Evolutionary conservation across 2,329 filamentous ascomycete genomes (phyloP), one percentile per base, ranked within the genome.

Genomic region (Pseudogymnoascus sp.): DNA sequence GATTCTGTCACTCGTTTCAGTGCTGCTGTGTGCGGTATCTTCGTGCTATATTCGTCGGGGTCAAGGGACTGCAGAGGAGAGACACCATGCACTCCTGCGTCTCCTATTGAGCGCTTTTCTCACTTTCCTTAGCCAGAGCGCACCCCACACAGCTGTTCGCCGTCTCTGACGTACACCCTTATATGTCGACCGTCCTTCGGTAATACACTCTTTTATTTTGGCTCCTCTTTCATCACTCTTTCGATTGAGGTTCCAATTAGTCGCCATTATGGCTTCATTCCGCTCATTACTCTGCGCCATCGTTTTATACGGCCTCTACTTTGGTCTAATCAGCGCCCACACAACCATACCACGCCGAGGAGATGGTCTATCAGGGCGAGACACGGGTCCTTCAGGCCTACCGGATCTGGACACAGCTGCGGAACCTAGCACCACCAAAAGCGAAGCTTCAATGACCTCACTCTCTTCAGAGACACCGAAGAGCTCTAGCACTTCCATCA

Each of bases 131-230:
- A 19, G 28, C 49, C 45, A 55, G 28, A 55, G 16, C 49, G 49
- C 28, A 25, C 16, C 28, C 16, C 28, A 25, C n/a, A 33, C 16
- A 55, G n/a, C 3, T 14, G 49, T 55, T 55, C 49, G 49, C 30
- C 49, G 16, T 55, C 49, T 55, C 49, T 55, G 49, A 55, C 49
- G 49, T n/a, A 33, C 49, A 22, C 49, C 16, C 16, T 55, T 35
- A 55, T 55, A 55, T 55, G 28, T 55, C 49, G 49, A 35, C 49
- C 16, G 11, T 55, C 28, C 28, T 55, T 55, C 49, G 16, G 49
- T 55, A 55, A 55, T 55, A 55, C 49, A 55, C 49, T 55, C 49
- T 19, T 55, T 55, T 55, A 55, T 55, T 55, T 14, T 55, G 49
- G 28, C n/a, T 55, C 49, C 49, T 55, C 49, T 9, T 55, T 55